These are phyloP conservation scores for Plenodomus tracheiphilus DNA, from an alignment of 2,329 filamentous ascomycete species.

Conservation along the genomic window DNA sequence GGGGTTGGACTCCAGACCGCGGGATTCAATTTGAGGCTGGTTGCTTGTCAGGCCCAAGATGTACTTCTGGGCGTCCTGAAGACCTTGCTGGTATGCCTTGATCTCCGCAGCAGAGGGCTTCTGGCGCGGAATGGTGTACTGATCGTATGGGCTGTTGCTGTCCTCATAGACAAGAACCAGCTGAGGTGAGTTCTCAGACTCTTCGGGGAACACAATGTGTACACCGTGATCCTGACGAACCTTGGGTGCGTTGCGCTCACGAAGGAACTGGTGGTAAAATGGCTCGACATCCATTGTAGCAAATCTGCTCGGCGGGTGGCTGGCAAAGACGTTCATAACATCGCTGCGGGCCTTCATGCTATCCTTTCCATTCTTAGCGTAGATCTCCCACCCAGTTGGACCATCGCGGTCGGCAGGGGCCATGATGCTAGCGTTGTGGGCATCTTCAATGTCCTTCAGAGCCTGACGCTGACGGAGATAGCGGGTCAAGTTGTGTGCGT, in stretches of 20 bases:
- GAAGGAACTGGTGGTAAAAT: constrained; percentile 77
- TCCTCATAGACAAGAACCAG: constrained; percentile 78
- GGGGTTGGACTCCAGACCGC: constrained; percentile 57
- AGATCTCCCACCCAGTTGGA: constrained; percentile 82
- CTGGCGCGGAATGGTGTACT: constrained; percentile 60
- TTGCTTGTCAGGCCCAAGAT: constrained; percentile 58
- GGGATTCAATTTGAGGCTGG: constrained; percentile 59
- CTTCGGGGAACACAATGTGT: constrained; percentile 71
- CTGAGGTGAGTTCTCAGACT: constrained; percentile 60
- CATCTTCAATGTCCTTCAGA: constrained; percentile 77
- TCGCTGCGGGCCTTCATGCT: constrained; percentile 74
- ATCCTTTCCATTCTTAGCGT: constrained; percentile 84
- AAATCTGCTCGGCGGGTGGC: constrained; percentile 74
- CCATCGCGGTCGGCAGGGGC: constrained; percentile 71
- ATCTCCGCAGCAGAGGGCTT: constrained; percentile 60
- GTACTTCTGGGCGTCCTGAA: constrained; percentile 62
- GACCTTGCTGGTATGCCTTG: constrained; percentile 59
- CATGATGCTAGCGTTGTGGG: constrained; percentile 85
- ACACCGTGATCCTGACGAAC: constrained; percentile 73
- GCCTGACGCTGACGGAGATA: constrained; percentile 84
- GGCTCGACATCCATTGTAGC: constrained; percentile 69
- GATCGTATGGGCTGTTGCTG: constrained; percentile 51
- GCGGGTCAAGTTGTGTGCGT: constrained; percentile 83
- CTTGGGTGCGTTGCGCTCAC: constrained; percentile 63
- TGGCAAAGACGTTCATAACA: constrained; percentile 72